Base-by-base conservation (phyloP, 495 filamentous ascomycete genomes). In the Physcia stellaris region DNA sequence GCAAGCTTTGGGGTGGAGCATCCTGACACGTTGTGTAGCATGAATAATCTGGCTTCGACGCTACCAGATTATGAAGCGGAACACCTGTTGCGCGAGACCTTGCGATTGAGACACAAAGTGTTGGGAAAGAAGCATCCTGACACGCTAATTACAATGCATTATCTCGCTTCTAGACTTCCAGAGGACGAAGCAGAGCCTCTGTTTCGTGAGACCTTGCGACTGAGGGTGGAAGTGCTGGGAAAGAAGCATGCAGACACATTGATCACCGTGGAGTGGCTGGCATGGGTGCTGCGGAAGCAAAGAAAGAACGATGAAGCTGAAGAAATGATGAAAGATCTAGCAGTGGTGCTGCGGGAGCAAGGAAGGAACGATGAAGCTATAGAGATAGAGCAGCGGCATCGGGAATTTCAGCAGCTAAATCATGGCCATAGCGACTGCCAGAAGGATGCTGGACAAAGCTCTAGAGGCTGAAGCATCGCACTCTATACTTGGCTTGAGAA, bases 41-140 rank as follows among this genome's bases (percentile, higher is more conserved):
- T 48, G 24, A 32, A 23, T 17, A 48, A 46, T 19, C 39, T 50
- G 26, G 48, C 10, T 18, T 34, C 16, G 7, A 16, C 7, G 32
- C 32, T 10, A 34, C n/a, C 17, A 12, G 27, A 47, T 30, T 52
- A 55, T 16, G 56, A 66, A 27, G 63, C 61, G 9, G 54, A 46
- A 26, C 37, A 10, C 4, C 35, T 54, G 11, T 13, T 47, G 2
- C 32, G 45, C 16, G 45, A 55, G 30, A 52, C 52, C 5, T 15
- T 58, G 17, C 47, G 59, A 38, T 22, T 3, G 34, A 39, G 28
- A 28, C 37, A 54, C 38, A 56, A 41, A 44, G 35, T 55, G 22
- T 43, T 67, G 3, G 64, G 66, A 6, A 28, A 28, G 6, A 50
- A 62, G 21, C 56, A 69, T 54, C 58, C 57, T 22, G 3, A 50